phyloP scores from a whole-genome alignment of 2,329 filamentous ascomycete genomes.

The Colletotrichum sp. region DNA sequence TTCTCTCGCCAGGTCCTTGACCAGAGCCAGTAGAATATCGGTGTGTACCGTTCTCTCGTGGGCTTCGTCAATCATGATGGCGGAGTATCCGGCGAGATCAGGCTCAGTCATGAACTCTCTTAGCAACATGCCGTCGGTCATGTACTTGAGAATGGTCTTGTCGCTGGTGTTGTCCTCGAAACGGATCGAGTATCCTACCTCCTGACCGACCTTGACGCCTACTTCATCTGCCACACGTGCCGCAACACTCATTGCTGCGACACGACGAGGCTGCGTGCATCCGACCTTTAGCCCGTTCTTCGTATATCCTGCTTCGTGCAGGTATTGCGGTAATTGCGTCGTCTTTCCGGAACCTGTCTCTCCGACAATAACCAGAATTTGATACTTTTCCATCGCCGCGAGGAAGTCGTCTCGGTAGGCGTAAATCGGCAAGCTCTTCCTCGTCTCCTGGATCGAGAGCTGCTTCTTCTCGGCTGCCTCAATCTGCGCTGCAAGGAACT shows the following conservation, averaged over 20 bases:
- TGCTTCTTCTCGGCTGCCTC: conserved; percentile 89
- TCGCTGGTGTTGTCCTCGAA: conserved; percentile 93
- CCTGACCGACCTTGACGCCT: conserved; percentile 85
- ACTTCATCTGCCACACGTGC: conserved; percentile 94
- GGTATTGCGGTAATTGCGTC: conserved; percentile 91
- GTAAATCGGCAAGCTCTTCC: conserved; percentile 90
- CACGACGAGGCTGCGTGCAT: conserved; percentile 92
- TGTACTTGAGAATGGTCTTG: conserved; percentile 92
- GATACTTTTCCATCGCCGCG: conserved; percentile 82
- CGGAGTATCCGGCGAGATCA: conserved; percentile 80
- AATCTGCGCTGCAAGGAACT: conserved; percentile 78
- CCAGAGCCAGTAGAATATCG: conserved; percentile 84
- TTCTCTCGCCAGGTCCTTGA: conserved; percentile 86
- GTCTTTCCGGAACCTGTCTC: conserved; percentile 97
- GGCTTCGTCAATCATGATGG: conserved; percentile 95
- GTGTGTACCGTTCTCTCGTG: conserved; percentile 93
- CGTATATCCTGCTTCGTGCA: conserved; percentile 90
- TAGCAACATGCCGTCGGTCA: conserved; percentile 96
- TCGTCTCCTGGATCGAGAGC: conserved; percentile 86
- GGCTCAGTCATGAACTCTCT: conserved; percentile 91
- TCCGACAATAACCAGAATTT: conserved; percentile 89
- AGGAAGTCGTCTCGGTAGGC: conserved; percentile 85
- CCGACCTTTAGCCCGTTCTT: conserved; percentile 85
- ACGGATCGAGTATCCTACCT: conserved; percentile 93
- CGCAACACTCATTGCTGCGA: conserved; percentile 98